Evolutionary conservation across 495 filamentous ascomycete genomes (phyloP).

Genomic region (Penicillium coffeae): DNA sequence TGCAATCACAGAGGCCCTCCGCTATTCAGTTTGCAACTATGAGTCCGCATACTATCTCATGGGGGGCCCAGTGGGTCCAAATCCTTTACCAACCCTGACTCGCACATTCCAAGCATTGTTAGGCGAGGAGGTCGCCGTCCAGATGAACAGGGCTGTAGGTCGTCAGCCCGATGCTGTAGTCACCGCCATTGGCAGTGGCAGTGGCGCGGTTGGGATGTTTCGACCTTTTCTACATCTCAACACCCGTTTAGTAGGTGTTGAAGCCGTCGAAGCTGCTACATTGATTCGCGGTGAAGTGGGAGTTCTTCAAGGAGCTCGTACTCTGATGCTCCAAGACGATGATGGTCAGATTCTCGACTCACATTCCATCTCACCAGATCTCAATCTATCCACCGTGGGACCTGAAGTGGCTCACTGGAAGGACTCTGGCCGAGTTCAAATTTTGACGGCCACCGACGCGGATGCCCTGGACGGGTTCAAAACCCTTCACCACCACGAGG

Average conservation of each 20-base stretch:
- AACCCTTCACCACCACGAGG: constrained; percentile 28
- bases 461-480: constrained; percentile 33
- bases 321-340: constrained; percentile 28
- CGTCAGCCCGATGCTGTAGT: constrained; percentile 27
- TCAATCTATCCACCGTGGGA: constrained; percentile 32
- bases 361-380: constrained; percentile 30
- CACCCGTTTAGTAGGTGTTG: constrained; percentile 25
- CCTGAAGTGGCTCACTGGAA: constrained; percentile 36
- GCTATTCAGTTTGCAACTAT: constrained; percentile 29
- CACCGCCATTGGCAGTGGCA: constrained; percentile 26
- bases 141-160: constrained; percentile 19
- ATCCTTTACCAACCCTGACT: constrained; percentile 26
- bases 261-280: constrained; percentile 24
- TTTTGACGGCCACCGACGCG: constrained; percentile 25
- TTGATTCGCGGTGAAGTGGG: constrained; percentile 25
- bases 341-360: constrained; percentile 31
- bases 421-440: constrained; percentile 26
- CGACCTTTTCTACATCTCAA: constrained; percentile 22
- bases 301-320: constrained; percentile 32
- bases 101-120: constrained; percentile 33
- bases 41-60: constrained; percentile 32
- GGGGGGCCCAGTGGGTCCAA: constrained; percentile 30
- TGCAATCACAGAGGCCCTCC: constrained; percentile 32
- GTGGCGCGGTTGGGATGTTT: constrained; percentile 29
- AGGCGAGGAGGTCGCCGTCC: constrained; percentile 30